phyloP scores from a whole-genome alignment of 2,329 filamentous ascomycete species.

The Aspergillus tanneri region DNA sequence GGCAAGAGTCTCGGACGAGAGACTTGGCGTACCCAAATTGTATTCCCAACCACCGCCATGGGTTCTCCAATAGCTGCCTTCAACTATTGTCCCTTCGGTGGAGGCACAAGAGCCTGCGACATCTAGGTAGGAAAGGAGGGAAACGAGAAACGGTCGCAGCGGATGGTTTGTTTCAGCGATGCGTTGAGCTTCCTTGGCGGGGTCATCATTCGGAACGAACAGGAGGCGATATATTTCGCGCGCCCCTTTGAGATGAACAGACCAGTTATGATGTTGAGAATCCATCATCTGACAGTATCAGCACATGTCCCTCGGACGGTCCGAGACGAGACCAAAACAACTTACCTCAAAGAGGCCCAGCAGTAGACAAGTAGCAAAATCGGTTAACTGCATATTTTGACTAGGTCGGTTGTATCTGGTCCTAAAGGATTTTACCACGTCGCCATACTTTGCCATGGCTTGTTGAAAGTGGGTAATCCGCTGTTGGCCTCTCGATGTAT shows the following conservation, averaged over 20 bases:
- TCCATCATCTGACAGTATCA: conserved; percentile 36
- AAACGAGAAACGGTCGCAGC: conserved; percentile 40
- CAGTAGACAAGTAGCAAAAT: conserved; percentile 38
- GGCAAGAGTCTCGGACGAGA: conserved; percentile 21
- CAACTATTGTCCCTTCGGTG: conserved; percentile 38
- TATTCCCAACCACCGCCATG: conserved; percentile 42
- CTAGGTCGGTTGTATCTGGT: conserved; percentile 27
- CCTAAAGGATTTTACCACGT: conserved; percentile 36
- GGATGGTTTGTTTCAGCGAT: conserved; percentile 34
- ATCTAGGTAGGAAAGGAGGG: conserved; percentile 41
- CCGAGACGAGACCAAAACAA: not conserved
- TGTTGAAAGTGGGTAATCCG: conserved; percentile 38
- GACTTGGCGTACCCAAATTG: conserved; percentile 34
- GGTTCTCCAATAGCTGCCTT: conserved; percentile 41
- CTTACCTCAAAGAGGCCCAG: conserved; percentile 38
- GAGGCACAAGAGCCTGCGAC: conserved; percentile 42
- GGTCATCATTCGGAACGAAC: conserved; percentile 28
- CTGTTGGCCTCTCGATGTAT: conserved; percentile 33
- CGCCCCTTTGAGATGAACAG: conserved; percentile 41
- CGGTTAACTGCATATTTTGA: conserved; percentile 27
- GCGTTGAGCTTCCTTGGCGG: conserved; percentile 28
- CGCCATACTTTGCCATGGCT: conserved; percentile 41
- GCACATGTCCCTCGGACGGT: not conserved
- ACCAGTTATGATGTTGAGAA: conserved; percentile 40
- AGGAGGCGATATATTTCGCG: conserved; percentile 39